Evolutionary conservation across 225 moss, liverwort and hornwort genomes (phyloP), one percentile per base, ranked within the genome.

Genomic region (Anthoceros angustus): DNA sequence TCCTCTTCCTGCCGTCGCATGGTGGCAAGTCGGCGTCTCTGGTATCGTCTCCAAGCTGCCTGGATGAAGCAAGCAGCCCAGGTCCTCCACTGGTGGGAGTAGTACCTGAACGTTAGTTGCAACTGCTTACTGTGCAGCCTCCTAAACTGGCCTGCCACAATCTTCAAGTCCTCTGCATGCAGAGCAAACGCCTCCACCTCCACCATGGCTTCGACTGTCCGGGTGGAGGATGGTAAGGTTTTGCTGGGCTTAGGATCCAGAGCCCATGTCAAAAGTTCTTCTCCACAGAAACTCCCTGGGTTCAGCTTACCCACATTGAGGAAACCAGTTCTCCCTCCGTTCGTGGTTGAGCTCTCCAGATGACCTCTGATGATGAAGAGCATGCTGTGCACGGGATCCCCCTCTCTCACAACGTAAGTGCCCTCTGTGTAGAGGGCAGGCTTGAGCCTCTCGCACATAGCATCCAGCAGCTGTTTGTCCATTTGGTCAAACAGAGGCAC

Each of bases 261-360:
- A 50, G 94, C 94, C 94, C 94, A 94, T 0, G 94, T 94, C 26
- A 94, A 84, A 32, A 94, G 74, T 77, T 94, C 94, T 76, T 94
- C 94, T 48, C 94, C 94, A 62, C 94, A 94, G 55, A 85, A 88
- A 61, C 82, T 86, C 21, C 94, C 94, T 3, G 77, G 78, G 25
- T 75, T 72, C 16, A 94, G 67, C 24, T 70, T 55, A 7, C 84
- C 94, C 64, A 67, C 81, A 74, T 85, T 94, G 62, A 76, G 75
- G 67, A 79, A 83, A 0, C 90, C 93, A 0, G 87, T 83, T 6
- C 83, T 79, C 21, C 83, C 83, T 41, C 86, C 83, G 62, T 83
- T 83, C 42, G 80, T 86, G 7, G 86, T 94, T 62, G 82, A 26
- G 75, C 90, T 94, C 73, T 94, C 90, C 66, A 94, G 61, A 16